Evolutionary conservation across 805 yeast genomes (phyloP).

Genomic region (Kockiozyma suomiensis): DNA sequence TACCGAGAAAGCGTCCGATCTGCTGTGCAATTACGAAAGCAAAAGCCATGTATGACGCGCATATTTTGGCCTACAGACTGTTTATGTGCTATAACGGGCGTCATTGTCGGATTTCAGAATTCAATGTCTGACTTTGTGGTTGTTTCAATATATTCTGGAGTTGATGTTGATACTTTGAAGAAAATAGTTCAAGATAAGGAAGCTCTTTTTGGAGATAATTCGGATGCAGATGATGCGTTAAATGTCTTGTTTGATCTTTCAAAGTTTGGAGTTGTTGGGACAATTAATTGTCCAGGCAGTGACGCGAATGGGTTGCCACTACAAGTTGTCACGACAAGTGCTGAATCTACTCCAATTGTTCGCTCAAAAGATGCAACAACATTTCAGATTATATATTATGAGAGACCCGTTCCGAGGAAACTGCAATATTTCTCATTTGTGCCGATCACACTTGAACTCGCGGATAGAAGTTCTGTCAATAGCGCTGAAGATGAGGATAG

Average conservation of each 20-base stretch:
- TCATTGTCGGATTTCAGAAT: constrained; percentile 34
- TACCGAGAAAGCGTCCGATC: not conserved
- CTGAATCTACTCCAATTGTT: constrained; percentile 1
- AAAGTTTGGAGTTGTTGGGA: constrained; percentile 27
- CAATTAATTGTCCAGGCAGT: constrained; percentile 3
- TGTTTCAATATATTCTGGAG: constrained; percentile 12
- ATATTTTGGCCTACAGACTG: constrained; percentile 36
- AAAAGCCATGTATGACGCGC: constrained; percentile 10
- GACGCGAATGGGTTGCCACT: constrained; percentile 14
- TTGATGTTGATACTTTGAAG: not conserved
- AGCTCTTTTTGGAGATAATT: not conserved
- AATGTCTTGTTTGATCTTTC: constrained; percentile 8
- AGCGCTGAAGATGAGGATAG: constrained; percentile 38
- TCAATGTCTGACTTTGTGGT: constrained; percentile 33
- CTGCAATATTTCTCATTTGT: constrained; percentile 75
- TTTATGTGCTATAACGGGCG: not conserved
- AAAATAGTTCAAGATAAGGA: not conserved
- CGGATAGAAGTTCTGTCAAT: constrained; percentile 39
- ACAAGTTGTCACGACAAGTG: not conserved
- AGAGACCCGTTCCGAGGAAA: constrained; percentile 68
- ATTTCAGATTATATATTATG: constrained; percentile 53
- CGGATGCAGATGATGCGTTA: not conserved
- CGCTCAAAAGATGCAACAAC: not conserved
- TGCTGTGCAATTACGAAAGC: not conserved
- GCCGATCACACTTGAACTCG: constrained; percentile 68